A percentile compares a stretch with the other conserved stretches of the same genome.
These are phyloP conservation scores for Colletotrichum noveboracense DNA, from an alignment of 2,329 filamentous ascomycete genomes.

Conservation along the genomic window DNA sequence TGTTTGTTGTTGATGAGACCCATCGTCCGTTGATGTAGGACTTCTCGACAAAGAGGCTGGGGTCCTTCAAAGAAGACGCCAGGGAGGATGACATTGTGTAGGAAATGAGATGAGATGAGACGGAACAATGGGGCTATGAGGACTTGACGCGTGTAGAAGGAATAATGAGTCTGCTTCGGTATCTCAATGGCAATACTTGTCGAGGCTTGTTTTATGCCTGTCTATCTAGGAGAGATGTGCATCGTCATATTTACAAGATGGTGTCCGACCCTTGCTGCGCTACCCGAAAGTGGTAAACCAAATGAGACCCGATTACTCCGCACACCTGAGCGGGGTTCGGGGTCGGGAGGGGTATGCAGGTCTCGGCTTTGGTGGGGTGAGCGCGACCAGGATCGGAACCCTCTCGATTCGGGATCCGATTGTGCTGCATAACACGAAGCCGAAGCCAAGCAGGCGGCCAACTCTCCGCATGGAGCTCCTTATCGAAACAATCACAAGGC, in stretches of 20 bases:
- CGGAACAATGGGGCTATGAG: background rate
- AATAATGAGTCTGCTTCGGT: background rate
- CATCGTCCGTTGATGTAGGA: constrained; percentile 6
- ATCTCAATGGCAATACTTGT: background rate
- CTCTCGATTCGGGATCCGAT: background rate
- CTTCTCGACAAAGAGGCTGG: background rate
- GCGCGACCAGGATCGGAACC: background rate
- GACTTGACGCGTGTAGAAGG: background rate
- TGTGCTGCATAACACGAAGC: background rate
- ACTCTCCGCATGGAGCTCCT: background rate
- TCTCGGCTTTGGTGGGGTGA: background rate
- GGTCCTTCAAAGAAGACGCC: background rate
- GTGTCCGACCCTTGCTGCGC: background rate
- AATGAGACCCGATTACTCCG: background rate
- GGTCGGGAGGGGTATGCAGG: background rate
- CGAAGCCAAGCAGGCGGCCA: background rate
- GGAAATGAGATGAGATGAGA: background rate
- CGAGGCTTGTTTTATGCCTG: background rate
- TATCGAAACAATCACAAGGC: background rate
- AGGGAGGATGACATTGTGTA: background rate
- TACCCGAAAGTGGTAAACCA: background rate
- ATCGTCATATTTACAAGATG: background rate
- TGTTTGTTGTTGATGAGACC: background rate
- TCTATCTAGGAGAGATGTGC: background rate
- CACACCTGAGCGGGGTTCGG: background rate